These are phyloP conservation scores for Colletotrichum navitas DNA, from an alignment of 2,329 filamentous ascomycete genomes.

Conservation along the genomic window DNA sequence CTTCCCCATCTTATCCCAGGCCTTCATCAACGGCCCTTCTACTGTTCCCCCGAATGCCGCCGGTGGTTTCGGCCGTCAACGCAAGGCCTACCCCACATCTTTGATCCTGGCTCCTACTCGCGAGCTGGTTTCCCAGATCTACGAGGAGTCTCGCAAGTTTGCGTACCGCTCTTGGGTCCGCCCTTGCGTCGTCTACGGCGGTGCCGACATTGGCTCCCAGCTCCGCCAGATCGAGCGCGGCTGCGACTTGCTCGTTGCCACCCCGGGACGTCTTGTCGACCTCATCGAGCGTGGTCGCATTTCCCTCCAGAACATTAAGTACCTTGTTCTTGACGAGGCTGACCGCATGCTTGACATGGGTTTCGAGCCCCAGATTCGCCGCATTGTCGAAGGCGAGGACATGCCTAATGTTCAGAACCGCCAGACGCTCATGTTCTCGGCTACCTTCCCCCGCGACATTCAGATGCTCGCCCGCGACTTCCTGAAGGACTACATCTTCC, in stretches of 20 bases:
- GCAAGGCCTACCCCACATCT: conserved; percentile 97
- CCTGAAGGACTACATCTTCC: conserved; percentile 98
- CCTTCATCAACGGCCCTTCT: conserved; percentile 90
- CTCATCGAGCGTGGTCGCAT: conserved; percentile 98
- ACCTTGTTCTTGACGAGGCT: conserved; percentile 97
- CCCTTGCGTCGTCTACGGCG: conserved; percentile 98
- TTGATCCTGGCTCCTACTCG: conserved; percentile 96
- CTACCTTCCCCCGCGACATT: conserved; percentile 98
- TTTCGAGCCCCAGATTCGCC: conserved; percentile 99
- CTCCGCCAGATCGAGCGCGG: conserved; percentile 97
- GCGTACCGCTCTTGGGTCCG: conserved; percentile 99
- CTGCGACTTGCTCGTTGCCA: conserved; percentile 96
- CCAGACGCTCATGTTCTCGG: conserved; percentile 99
- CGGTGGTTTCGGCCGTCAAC: conserved; percentile 87
- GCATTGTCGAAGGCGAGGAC: conserved; percentile 97
- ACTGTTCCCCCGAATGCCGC: conserved; percentile 71
- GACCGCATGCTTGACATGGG: conserved; percentile 99
- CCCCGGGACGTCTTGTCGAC: conserved; percentile 96
- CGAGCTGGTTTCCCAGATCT: conserved; percentile 99
- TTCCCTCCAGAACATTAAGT: conserved; percentile 98
- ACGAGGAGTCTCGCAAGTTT: conserved; percentile 97
- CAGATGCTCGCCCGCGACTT: conserved; percentile 99
- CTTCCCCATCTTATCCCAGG: conserved; percentile 98
- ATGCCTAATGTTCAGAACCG: conserved; percentile 88
- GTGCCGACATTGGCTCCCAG: conserved; percentile 98